Evolutionary conservation across 768 basidiomycete species (phyloP).

Genomic region (Leccinellum rugosiceps): DNA sequence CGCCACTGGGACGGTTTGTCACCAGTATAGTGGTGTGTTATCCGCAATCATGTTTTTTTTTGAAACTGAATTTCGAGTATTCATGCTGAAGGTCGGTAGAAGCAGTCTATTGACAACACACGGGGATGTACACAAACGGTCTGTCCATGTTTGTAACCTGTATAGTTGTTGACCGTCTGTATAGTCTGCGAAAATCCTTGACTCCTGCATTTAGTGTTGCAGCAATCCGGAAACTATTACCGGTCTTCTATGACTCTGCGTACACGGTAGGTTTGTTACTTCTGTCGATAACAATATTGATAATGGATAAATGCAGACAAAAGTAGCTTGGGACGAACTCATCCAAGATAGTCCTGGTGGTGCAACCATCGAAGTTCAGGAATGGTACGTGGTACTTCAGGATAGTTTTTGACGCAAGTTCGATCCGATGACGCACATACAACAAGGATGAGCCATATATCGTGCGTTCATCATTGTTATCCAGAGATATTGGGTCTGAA

Average conservation of each 20-base stretch:
- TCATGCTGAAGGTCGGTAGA: constrained; percentile 7
- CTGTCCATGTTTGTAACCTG: neutral
- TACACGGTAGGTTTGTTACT: constrained; percentile 33
- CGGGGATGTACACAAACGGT: constrained; percentile 19
- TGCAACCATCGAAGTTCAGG: constrained; percentile 44
- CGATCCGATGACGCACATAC: neutral
- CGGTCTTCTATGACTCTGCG: constrained; percentile 38
- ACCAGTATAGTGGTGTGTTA: constrained; percentile 33
- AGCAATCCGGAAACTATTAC: constrained; percentile 34
- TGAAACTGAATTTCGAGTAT: neutral
- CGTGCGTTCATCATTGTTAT: constrained; percentile 29
- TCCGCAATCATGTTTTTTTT: too few relatives aligned
- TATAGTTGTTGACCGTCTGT: neutral
- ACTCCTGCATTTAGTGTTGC: constrained; percentile 40
- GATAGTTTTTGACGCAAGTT: neutral
- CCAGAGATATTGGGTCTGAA: neutral
- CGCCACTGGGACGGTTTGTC: constrained; percentile 17
- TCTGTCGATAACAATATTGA: neutral
- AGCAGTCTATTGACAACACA: constrained; percentile 14
- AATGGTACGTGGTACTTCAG: constrained; percentile 32
- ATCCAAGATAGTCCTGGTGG: constrained; percentile 26
- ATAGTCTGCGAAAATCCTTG: constrained; percentile 33
- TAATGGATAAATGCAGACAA: constrained; percentile 20
- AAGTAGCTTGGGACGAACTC: constrained; percentile 29
- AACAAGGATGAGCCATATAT: constrained; percentile 43